Evolutionary conservation across 2,329 filamentous ascomycete genomes (phyloP), one percentile per base, ranked within the genome.

Genomic region (Fusarium sp.): DNA sequence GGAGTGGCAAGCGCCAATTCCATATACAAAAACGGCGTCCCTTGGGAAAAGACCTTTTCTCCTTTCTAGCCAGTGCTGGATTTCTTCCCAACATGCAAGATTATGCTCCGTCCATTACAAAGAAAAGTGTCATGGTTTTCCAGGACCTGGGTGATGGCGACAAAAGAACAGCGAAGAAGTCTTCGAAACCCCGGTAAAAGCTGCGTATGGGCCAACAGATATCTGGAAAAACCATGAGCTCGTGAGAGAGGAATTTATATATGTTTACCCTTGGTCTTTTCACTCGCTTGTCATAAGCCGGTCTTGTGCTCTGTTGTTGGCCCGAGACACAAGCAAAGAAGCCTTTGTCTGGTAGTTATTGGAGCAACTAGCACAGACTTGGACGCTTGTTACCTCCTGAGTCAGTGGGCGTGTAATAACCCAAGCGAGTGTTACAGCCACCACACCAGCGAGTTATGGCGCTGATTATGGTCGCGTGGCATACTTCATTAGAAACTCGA

Each of bases 401-500:
- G 44, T 53, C 41, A 66, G 54, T 42, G 44, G 47, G 41, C 36
- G 30, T 68, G 50, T 50, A 50, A 54, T 30, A 39, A 63, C 62
- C 65, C 65, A 69, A 56, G 48, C 53, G 36, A 55, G 56, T 69
- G 55, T 72, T 68, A 70, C 60, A 60, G 47, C 65, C 45, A 56
- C 45, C 36, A 53, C 54, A 31, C 68, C 65, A 56, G 55, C 54
- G 57, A 63, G 55, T 50, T 64, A 30, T 50, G 15, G 50, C 55
- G 54, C 51, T 44, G 47, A 54, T 76, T 63, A 78, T 71, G 76
- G 95, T 84, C 91, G 91, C 80, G 88, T 94, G 72, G 95, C 92
- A 82, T 93, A 93, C 76, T 95, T 95, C 82, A 99, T 95, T 81
- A 99, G 87, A 93, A 96, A 99, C 81, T 97, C 93, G 78, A 99